A percentile compares a stretch with the other conserved stretches of the same genome.
Evolutionary conservation across 495 filamentous ascomycete species (phyloP).

Genomic region (Tuber borchii): DNA sequence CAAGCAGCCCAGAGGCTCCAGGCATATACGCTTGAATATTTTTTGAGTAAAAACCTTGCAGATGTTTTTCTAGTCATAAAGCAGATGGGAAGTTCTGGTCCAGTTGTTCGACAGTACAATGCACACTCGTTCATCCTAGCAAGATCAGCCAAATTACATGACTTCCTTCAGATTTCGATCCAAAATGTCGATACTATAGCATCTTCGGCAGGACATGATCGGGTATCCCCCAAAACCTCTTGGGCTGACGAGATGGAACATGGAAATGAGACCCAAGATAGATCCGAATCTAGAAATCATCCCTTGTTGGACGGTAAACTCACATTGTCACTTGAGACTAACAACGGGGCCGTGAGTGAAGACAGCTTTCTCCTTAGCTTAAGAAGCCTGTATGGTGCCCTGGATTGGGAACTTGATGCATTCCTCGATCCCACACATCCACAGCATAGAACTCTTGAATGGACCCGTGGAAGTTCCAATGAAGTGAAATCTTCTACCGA

Average conservation of each 20-base stretch:
- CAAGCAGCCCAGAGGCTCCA: conserved; percentile 25
- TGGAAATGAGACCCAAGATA: conserved; percentile 7
- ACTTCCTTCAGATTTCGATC: conserved; percentile 16
- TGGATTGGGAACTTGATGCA: conserved; percentile 39
- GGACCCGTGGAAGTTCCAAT: conserved; percentile 19
- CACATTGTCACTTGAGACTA: conserved; percentile 18
- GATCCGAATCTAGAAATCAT: background rate
- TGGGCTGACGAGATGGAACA: conserved; percentile 32
- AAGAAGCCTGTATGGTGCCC: conserved; percentile 32
- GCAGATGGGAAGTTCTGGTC: conserved; percentile 12
- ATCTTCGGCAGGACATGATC: background rate
- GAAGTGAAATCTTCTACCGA: background rate
- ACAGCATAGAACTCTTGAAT: conserved; percentile 30
- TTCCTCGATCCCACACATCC: conserved; percentile 38
- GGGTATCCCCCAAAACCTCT: conserved; percentile 8
- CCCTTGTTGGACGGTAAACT: conserved; percentile 7
- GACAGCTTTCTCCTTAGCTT: conserved; percentile 37
- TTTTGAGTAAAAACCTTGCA: conserved; percentile 31
- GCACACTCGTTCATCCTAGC: conserved; percentile 37
- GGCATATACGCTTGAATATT: conserved; percentile 29
- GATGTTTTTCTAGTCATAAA: conserved; percentile 33
- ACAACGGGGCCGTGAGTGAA: conserved; percentile 22
- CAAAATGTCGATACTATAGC: background rate
- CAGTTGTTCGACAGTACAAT: conserved; percentile 13
- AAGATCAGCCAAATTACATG: conserved; percentile 29